Base-by-base conservation (phyloP, 306 rosid species). In the Inga laurina region DNA sequence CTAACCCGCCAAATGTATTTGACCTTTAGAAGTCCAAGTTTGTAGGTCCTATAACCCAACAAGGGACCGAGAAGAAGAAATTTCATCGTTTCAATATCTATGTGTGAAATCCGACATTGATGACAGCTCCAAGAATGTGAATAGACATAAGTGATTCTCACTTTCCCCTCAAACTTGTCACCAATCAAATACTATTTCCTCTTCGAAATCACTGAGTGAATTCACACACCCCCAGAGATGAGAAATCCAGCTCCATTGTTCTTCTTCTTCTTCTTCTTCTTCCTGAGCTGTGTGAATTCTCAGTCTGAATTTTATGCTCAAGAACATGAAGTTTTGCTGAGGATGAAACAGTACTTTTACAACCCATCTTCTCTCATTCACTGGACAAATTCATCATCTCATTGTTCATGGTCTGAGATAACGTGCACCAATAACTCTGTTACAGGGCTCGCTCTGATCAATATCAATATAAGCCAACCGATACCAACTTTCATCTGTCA, bases 401-500 rank as follows among this genome's bases (percentile, higher is more conserved):
- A 87, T 52, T 91, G 93, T 73, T 11, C 78, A 35, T 91, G 91
- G 95, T 81, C 85, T 3, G 88, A 81, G 77, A 78, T 91, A 75
- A 74, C 27, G 56, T 90, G 95, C 87, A 76, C 68, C 8, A 5
- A 22, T 14, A 37, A 37, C 77, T 87, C 87, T 8, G 88, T 91
- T 84, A 88, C 46, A 67, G n/a, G 39, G 19, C 87, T 16, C 27
- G 35, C 10, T 11, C 67, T 90, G 7, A 0, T 0, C 2, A 3
- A 27, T 39, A 34, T 15, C 21, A 75, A 71, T 66, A 76, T 91
- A 77, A 74, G 22, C 9, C 67, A 35, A 16, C 30, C 75, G 4
- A 37, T 91, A 8, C 95, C 95, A 7, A 3, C 82, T 72, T 85
- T 88, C 86, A 82, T 90, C 22, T 91, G 89, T 81, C 85, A 90